phyloP scores from a whole-genome alignment of 108 stramenopile genomes.

The Pseudonitzschia delicatissima region DNA sequence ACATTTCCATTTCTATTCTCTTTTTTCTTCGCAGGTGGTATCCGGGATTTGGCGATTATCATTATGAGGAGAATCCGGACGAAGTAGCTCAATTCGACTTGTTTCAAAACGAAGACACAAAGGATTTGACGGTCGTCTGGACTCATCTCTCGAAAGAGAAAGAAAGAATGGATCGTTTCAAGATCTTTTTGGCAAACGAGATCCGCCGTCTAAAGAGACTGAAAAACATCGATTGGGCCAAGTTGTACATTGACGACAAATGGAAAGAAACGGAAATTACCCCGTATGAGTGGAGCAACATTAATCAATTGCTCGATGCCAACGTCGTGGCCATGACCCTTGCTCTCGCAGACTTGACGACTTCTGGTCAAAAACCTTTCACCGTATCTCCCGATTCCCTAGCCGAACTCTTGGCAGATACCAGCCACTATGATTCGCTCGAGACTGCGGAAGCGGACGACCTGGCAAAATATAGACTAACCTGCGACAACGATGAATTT shows the following conservation, averaged over 20 bases:
- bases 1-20: not conserved
- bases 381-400: not conserved
- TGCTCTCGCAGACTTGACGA: not conserved
- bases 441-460: not conserved
- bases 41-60: not conserved
- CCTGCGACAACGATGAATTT: slow-evolving; percentile 2
- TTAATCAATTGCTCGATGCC: not conserved
- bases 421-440: slow-evolving; percentile 9
- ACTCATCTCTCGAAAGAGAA: not conserved
- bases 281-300: not conserved
- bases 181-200: not conserved
- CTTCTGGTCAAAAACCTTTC: not conserved
- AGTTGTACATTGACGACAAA: not conserved
- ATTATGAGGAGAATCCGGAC: not conserved
- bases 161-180: not conserved
- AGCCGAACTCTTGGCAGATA: not conserved
- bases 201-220: not conserved
- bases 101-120: not conserved
- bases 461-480: slow-evolving; percentile 4
- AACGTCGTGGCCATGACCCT: slow-evolving; percentile 3
- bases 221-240: slow-evolving; percentile 7
- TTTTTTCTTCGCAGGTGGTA: not conserved
- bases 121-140: not conserved
- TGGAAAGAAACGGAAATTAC: slow-evolving; percentile 9
- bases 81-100: slow-evolving; percentile 6